Percentiles rank a stretch among this genome's conserved stretches.
Evolutionary conservation across 2,329 filamentous ascomycete genomes (phyloP).

Genomic region (Sporothrix pallida): DNA sequence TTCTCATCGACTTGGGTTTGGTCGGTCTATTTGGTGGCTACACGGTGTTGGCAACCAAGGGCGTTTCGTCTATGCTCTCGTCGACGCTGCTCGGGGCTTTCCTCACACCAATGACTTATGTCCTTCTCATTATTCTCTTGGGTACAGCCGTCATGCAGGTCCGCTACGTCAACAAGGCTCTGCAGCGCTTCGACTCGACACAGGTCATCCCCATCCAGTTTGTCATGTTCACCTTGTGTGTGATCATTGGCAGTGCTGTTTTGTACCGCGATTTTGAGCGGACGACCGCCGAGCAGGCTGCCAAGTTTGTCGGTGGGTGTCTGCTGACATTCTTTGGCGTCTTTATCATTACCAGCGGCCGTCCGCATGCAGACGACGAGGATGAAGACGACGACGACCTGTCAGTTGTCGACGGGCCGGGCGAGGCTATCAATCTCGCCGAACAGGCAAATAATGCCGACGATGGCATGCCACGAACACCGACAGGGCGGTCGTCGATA

Average conservation of each 20-base stretch:
- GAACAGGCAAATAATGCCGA: slow-evolving; percentile 56
- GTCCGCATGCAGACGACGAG: slow-evolving; percentile 63
- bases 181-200: slow-evolving; percentile 95
- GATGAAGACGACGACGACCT: slow-evolving; percentile 69
- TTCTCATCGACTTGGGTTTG: slow-evolving; percentile 89
- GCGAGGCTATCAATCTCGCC: slow-evolving; percentile 64
- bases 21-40: slow-evolving; percentile 97
- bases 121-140: slow-evolving; percentile 78
- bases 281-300: slow-evolving; percentile 72
- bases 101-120: slow-evolving; percentile 89
- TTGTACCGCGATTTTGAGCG: slow-evolving; percentile 95
- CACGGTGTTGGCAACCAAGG: slow-evolving; percentile 95
- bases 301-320: slow-evolving; percentile 89
- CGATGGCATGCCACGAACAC: slow-evolving; percentile 1
- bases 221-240: slow-evolving; percentile 92
- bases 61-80: slow-evolving; percentile 91
- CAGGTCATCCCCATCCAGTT: slow-evolving; percentile 98
- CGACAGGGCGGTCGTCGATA: neutral
- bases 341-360: slow-evolving; percentile 92
- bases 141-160: slow-evolving; percentile 94
- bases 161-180: slow-evolving; percentile 85
- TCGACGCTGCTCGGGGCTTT: slow-evolving; percentile 88
- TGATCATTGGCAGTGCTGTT: slow-evolving; percentile 91
- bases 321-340: slow-evolving; percentile 92
- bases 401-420: slow-evolving; percentile 55